Evolutionary conservation across 2,329 filamentous ascomycete species (phyloP).

Genomic region (Colletotrichum falcatum): DNA sequence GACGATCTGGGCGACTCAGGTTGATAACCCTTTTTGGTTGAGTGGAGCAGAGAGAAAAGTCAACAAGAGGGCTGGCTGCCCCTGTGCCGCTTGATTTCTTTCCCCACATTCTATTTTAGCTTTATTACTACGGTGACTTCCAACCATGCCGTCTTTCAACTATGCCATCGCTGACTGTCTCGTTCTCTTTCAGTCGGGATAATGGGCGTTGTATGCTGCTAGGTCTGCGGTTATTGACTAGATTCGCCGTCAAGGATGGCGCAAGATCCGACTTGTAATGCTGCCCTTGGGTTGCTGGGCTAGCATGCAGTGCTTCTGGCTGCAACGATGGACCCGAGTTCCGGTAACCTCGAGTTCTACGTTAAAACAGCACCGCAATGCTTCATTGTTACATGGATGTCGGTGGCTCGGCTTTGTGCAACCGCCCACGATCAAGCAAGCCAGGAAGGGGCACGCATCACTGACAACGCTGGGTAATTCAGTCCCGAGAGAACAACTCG

Average conservation of each 20-base stretch:
- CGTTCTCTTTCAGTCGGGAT: not conserved
- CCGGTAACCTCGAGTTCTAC: too few species aligned
- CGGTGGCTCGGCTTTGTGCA: not conserved
- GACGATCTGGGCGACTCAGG: constrained; percentile 35
- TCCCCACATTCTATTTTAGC: not conserved
- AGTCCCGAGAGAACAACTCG: rapidly evolving
- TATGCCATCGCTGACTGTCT: not conserved
- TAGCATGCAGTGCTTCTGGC: too few species aligned
- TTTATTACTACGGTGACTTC: not conserved
- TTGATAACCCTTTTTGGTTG: constrained; percentile 9
- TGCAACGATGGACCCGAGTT: too few species aligned
- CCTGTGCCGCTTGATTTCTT: too few species aligned
- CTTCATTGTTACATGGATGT: too few species aligned
- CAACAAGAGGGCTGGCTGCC: rapidly evolving
- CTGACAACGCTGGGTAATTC: too few species aligned
- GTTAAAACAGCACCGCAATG: not conserved
- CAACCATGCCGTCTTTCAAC: too few species aligned
- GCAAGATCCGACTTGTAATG: too few species aligned
- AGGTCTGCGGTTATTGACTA: not conserved
- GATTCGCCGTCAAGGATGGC: not conserved
- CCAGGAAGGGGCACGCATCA: not conserved
- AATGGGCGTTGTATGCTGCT: not conserved
- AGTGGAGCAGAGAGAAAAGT: rapidly evolving
- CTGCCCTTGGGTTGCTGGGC: not conserved
- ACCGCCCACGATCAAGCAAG: not conserved